Conservation (phyloP, 192 early-diverging fungal genomes). For the Phycomyces blakesleeanus region DNA sequence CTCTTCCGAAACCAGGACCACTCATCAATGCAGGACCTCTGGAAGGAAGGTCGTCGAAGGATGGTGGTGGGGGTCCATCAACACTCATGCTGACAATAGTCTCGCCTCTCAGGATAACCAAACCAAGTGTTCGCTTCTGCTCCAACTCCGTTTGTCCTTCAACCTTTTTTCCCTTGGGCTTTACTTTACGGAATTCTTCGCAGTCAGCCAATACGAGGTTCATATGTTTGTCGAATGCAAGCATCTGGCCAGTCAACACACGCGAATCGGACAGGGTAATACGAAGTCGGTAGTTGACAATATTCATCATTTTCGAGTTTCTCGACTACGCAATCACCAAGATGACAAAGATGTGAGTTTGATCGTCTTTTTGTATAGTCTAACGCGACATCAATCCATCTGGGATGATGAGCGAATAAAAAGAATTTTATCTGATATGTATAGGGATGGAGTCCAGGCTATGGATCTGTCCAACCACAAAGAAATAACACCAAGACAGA, state of each 20-base stretch:
- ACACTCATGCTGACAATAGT: conserved; percentile 86
- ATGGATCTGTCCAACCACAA: neutral
- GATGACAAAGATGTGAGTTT: conserved; percentile 1
- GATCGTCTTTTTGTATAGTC: no score
- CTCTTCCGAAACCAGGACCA: conserved; percentile 71
- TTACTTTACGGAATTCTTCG: conserved; percentile 93
- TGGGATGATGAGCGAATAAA: no score
- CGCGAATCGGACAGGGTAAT: conserved; percentile 91
- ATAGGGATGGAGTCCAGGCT: neutral
- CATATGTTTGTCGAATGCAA: conserved; percentile 99
- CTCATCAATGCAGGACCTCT: conserved; percentile 42
- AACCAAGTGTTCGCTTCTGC: conserved; percentile 88
- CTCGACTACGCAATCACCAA: conserved; percentile 42
- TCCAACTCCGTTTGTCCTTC: conserved; percentile 59
- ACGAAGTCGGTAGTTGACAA: conserved; percentile 92
- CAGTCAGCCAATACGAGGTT: conserved; percentile 97
- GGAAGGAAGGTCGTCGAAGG: conserved; percentile 44
- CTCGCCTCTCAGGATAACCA: conserved; percentile 94
- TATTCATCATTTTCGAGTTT: conserved; percentile 86
- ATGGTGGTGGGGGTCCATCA: conserved; percentile 83
- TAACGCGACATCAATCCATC: no score
- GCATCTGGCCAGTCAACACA: conserved; percentile 93
- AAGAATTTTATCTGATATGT: no score
- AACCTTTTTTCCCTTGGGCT: conserved; percentile 61
- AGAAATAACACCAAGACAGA: no score